Conservation (phyloP, 768 basidiomycete genomes). For the Dendrothele bispora region DNA sequence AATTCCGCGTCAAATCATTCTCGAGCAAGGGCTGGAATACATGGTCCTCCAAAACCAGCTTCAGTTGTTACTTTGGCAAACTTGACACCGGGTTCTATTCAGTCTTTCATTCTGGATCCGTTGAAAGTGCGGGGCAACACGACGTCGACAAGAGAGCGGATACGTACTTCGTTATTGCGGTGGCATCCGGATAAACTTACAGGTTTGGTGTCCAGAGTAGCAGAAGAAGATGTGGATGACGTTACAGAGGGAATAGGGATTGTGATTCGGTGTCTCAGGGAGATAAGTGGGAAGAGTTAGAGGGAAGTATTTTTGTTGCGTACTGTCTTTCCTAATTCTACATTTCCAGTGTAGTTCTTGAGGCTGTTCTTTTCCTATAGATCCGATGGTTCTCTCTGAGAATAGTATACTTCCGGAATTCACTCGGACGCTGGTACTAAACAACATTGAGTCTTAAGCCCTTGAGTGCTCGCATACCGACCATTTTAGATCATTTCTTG, state of each 20-base stretch:
- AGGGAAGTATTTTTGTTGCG: no score
- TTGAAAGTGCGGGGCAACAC: slow-evolving; percentile 40
- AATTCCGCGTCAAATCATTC: background rate
- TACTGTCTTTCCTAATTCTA: no score
- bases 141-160: slow-evolving; percentile 47
- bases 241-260: slow-evolving; percentile 47
- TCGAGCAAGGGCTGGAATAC: background rate
- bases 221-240: slow-evolving; percentile 40
- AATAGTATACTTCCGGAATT: no score
- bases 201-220: slow-evolving; percentile 39
- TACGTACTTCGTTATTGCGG: slow-evolving; percentile 60
- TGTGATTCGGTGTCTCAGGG: slow-evolving; percentile 37
- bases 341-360: no score
- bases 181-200: slow-evolving; percentile 72
- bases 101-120: slow-evolving; percentile 50
- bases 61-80: slow-evolving; percentile 20
- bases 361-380: no score
- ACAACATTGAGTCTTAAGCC: no score
- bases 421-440: no score
- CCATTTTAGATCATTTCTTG: no score
- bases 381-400: no score
- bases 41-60: background rate
- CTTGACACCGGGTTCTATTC: slow-evolving; percentile 39
- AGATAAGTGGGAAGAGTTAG: slow-evolving; percentile 21
- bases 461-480: no score